phyloP scores from a whole-genome alignment of 176 grass and related monocot species.

The Microstegium vimineum region DNA sequence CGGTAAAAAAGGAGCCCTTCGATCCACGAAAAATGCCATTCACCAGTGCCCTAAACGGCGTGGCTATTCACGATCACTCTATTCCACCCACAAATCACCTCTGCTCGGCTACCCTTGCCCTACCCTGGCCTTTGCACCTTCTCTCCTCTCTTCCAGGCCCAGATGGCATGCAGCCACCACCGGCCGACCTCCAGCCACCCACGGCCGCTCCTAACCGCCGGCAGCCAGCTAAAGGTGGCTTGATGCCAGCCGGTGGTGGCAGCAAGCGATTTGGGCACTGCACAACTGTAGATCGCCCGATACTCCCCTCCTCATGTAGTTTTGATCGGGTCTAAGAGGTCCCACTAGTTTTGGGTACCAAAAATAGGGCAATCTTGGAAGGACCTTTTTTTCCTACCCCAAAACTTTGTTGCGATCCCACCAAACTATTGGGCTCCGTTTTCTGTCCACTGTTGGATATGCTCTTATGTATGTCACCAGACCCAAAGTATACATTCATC shows the following conservation, averaged over 20 bases:
- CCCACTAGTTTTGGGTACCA: neutral
- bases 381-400: neutral
- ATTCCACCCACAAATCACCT: neutral
- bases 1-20: neutral
- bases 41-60: neutral
- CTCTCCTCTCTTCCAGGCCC: neutral
- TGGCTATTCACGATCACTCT: neutral
- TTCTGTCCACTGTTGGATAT: neutral
- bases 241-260: neutral
- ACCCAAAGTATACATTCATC: neutral
- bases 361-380: neutral
- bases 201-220: neutral
- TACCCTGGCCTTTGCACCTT: neutral
- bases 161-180: neutral
- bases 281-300: neutral
- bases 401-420: neutral
- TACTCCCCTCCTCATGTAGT: neutral
- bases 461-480: neutral
- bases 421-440: neutral
- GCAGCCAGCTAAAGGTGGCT: neutral
- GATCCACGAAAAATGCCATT: neutral
- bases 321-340: neutral
- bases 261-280: neutral
- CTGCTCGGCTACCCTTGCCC: neutral
- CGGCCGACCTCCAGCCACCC: neutral